These are phyloP conservation scores for Monosporascus sp. DNA, from an alignment of 2,329 filamentous ascomycete genomes.

Conservation along the genomic window DNA sequence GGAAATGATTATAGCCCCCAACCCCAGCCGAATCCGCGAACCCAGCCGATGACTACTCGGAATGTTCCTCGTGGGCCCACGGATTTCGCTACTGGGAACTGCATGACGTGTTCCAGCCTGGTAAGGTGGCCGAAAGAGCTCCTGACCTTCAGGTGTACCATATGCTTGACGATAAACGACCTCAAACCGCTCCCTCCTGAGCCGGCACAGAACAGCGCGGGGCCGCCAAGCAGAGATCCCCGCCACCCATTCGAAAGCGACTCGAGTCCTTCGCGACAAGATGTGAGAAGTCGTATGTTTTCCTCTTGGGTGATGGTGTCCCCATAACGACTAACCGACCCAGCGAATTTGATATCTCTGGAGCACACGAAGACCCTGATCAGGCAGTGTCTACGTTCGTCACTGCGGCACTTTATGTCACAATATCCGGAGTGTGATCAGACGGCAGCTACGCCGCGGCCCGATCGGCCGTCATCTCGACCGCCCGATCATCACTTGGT, in stretches of 20 bases:
- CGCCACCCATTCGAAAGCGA: constrained; percentile 11
- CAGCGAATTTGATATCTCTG: constrained; percentile 43
- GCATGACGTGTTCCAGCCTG: constrained; percentile 79
- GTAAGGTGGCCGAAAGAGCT: constrained; percentile 74
- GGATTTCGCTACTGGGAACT: constrained; percentile 65
- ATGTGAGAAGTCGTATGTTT: constrained; percentile 17
- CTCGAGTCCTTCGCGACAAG: constrained; percentile 8
- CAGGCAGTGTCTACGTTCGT: constrained; percentile 32
- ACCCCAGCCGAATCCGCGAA: constrained; percentile 18
- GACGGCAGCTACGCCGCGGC: neutral
- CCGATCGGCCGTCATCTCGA: constrained; percentile 9
- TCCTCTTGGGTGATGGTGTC: neutral
- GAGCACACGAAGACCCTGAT: constrained; percentile 52
- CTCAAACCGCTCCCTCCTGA: constrained; percentile 42
- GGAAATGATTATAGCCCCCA: constrained; percentile 33
- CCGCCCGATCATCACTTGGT: constrained; percentile 15
- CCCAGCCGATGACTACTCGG: constrained; percentile 25
- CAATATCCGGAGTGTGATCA: constrained; percentile 5
- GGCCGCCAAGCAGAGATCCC: constrained; percentile 6
- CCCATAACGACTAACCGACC: constrained; percentile 7
- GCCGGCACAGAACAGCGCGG: constrained; percentile 14
- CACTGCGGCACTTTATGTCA: constrained; percentile 27
- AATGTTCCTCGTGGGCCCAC: constrained; percentile 17
- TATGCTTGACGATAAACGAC: constrained; percentile 82
- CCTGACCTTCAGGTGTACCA: constrained; percentile 73